Conservation (phyloP, 148 eudicot genomes). For the Cornus florida region DNA sequence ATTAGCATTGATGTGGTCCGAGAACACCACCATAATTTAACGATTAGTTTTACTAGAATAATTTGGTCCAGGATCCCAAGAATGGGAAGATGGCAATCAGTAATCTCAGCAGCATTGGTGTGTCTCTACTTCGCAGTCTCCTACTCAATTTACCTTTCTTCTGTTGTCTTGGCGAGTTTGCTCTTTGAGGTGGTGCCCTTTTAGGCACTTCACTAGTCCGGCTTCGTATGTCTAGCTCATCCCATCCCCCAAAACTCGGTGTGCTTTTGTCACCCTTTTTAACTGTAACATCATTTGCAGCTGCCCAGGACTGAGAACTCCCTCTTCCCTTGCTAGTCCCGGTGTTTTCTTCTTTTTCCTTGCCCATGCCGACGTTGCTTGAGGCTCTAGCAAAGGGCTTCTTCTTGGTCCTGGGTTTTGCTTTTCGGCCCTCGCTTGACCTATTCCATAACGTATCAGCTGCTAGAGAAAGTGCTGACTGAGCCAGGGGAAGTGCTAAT, state of each 20-base stretch:
- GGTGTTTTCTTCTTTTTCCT: slow-evolving; percentile 10
- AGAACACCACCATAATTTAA: no score
- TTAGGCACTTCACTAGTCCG: slow-evolving; percentile 19
- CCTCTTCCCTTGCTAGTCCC: slow-evolving; percentile 20
- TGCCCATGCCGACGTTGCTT: slow-evolving; percentile 7
- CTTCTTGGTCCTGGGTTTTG: slow-evolving; percentile 33
- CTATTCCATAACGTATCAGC: slow-evolving; percentile 51
- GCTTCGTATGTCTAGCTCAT: slow-evolving; percentile 48
- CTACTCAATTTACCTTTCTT: slow-evolving; percentile 39
- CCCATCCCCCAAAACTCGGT: slow-evolving; percentile 82
- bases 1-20: no score
- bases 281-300: slow-evolving; percentile 25
- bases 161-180: slow-evolving; percentile 15
- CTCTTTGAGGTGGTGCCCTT: slow-evolving; percentile 10
- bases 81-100: slow-evolving; percentile 60
- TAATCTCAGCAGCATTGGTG: slow-evolving; percentile 48
- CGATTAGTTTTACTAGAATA: slow-evolving; percentile 19
- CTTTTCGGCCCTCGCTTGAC: slow-evolving; percentile 26
- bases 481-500: slow-evolving; percentile 69
- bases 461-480: slow-evolving; percentile 57
- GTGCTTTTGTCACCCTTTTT: slow-evolving; percentile 19
- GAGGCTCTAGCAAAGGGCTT: slow-evolving; percentile 31
- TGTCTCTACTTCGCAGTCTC: slow-evolving; percentile 37
- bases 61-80: slow-evolving; percentile 59
- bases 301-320: slow-evolving; percentile 40